phyloP scores from a whole-genome alignment of 2,329 filamentous ascomycete genomes.

The Neonectria coccinea region DNA sequence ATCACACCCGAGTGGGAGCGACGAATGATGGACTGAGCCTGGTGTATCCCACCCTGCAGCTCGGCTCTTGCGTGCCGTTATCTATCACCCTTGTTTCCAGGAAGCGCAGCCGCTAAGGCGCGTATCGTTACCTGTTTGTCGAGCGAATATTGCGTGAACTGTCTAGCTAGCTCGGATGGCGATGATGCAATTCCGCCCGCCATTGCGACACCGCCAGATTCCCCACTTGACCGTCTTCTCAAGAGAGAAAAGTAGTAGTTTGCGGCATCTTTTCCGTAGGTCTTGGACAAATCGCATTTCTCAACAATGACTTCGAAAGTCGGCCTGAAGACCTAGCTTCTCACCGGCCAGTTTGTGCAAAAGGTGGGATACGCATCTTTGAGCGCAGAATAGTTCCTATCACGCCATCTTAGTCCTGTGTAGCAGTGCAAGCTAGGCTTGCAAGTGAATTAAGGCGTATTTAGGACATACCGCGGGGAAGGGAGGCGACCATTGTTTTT shows the following conservation, averaged over 20 bases:
- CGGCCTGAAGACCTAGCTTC: background rate
- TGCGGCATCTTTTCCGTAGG: background rate
- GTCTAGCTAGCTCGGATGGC: background rate
- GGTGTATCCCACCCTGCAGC: conserved; percentile 1
- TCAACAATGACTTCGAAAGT: background rate
- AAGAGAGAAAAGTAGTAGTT: background rate
- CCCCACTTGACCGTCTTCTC: background rate
- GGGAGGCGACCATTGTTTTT: no score
- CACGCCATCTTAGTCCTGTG: background rate
- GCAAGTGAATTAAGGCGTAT: background rate
- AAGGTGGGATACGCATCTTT: background rate
- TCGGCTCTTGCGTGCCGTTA: background rate
- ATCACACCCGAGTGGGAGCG: conserved; percentile 17
- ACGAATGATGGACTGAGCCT: background rate
- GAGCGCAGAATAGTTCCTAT: background rate
- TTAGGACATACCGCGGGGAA: background rate
- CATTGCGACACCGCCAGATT: background rate
- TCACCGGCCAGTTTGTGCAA: background rate
- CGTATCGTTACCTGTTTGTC: background rate
- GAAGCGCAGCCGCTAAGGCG: background rate
- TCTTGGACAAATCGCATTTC: background rate
- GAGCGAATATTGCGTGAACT: background rate
- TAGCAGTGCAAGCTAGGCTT: background rate
- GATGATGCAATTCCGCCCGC: conserved; percentile 18
- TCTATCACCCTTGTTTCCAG: conserved; percentile 1